These are phyloP conservation scores for Phalaenopsis hybrid DNA, from an alignment of 116 monocot species.

Conservation along the genomic window DNA sequence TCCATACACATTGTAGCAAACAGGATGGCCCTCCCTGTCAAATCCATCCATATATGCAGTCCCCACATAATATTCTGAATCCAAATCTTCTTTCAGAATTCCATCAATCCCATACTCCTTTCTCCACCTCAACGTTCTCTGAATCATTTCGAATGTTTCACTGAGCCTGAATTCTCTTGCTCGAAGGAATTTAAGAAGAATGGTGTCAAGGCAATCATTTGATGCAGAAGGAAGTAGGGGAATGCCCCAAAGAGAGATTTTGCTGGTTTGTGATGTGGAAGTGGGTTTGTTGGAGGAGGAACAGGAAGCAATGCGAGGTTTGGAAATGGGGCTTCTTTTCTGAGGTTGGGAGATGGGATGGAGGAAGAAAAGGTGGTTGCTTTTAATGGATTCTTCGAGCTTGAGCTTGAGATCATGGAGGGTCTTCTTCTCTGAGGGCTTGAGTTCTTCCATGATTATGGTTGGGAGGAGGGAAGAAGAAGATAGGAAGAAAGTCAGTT, in stretches of 20 bases:
- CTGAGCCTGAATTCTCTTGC: conserved; percentile 48
- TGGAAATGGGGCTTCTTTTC: neutral
- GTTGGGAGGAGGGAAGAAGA: neutral
- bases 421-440: conserved; percentile 42
- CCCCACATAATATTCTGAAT: conserved; percentile 24
- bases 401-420: conserved; percentile 42
- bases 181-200: conserved; percentile 79
- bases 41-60: conserved; percentile 38
- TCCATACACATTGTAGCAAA: conserved; percentile 59
- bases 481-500: too few relatives aligned
- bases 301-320: neutral
- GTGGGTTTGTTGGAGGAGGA: neutral
- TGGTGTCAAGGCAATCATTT: conserved; percentile 38
- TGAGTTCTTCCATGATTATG: neutral
- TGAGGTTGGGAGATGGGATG: neutral
- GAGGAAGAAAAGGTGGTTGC: conserved; percentile 26
- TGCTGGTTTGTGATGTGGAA: neutral
- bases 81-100: conserved; percentile 29
- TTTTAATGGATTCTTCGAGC: conserved; percentile 30
- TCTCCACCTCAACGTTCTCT: conserved; percentile 51
- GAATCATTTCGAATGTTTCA: conserved; percentile 63
- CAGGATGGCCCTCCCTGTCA: conserved; percentile 54
- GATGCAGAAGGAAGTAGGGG: conserved; percentile 41
- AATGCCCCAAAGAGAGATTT: conserved; percentile 55
- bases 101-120: conserved; percentile 31